phyloP scores from a whole-genome alignment of 73 alveolate genomes.

The Stentor roeselii region DNA sequence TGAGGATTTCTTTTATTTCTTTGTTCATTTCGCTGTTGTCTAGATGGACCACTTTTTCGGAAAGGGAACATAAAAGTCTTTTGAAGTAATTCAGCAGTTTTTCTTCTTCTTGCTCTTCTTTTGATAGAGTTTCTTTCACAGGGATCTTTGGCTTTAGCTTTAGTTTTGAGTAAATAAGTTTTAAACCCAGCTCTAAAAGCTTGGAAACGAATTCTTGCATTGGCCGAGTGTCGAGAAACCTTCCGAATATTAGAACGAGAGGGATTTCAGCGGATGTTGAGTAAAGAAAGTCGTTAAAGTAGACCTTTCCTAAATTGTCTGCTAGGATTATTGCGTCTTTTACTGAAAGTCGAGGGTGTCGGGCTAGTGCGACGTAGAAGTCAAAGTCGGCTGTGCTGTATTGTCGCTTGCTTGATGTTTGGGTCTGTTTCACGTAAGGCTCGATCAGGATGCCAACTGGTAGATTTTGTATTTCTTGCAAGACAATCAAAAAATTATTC shows the following conservation, averaged over 20 bases:
- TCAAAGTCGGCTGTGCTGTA: slow-evolving; percentile 59
- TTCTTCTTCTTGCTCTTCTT: slow-evolving; percentile 9
- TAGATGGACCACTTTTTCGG: neutral
- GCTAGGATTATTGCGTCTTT: slow-evolving; percentile 46
- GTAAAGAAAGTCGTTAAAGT: slow-evolving; percentile 63
- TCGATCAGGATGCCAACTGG: slow-evolving; percentile 64
- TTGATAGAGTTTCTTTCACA: slow-evolving; percentile 3
- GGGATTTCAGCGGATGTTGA: slow-evolving; percentile 72
- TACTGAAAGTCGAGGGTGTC: slow-evolving; percentile 51
- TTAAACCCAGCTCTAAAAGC: neutral
- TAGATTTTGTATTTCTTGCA: slow-evolving; percentile 45
- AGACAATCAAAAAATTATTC: slow-evolving; percentile 24
- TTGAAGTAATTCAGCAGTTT: neutral
- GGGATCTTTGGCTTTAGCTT: neutral
- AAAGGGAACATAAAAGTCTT: neutral
- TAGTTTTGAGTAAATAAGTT: slow-evolving; percentile 1
- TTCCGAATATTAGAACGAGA: slow-evolving; percentile 55
- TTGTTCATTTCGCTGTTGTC: slow-evolving; percentile 6
- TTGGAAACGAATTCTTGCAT: slow-evolving; percentile 66
- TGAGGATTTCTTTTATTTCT: neutral
- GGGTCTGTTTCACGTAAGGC: slow-evolving; percentile 47
- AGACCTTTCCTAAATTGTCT: slow-evolving; percentile 53
- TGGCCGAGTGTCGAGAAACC: slow-evolving; percentile 52
- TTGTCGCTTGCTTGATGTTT: slow-evolving; percentile 37
- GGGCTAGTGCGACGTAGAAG: slow-evolving; percentile 45